phyloP scores from a whole-genome alignment of 1,284 basidiomycete genomes.

The Puccinia triticina region DNA sequence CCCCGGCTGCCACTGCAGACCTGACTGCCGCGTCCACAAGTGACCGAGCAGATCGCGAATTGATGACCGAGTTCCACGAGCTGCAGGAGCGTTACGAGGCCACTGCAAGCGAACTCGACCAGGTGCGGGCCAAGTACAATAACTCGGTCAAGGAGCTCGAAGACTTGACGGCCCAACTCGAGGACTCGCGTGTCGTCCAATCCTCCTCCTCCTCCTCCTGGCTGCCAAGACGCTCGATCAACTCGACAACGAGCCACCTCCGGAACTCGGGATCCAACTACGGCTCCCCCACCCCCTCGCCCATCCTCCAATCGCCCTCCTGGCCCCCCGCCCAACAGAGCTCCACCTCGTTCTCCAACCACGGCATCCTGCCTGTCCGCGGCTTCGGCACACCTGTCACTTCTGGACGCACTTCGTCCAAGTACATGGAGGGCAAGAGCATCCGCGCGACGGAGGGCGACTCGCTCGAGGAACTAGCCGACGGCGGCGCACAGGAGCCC shows the following conservation, averaged over 20 bases:
- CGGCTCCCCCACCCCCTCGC: neutral
- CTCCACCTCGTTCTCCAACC: constrained; percentile 80
- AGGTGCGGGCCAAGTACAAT: constrained; percentile 21
- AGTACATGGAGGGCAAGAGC: neutral
- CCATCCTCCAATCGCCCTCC: constrained; percentile 46
- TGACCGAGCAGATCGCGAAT: constrained; percentile 16
- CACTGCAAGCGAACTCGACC: constrained; percentile 13
- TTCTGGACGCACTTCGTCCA: constrained; percentile 69
- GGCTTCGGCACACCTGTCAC: neutral
- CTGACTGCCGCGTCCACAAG: constrained; percentile 19
- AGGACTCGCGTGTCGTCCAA: neutral
- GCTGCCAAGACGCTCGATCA: neutral
- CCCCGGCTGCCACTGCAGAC: constrained; percentile 5
- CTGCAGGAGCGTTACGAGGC: constrained; percentile 17
- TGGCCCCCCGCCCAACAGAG: constrained; percentile 74
- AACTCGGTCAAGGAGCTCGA: constrained; percentile 4
- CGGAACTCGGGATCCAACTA: neutral
- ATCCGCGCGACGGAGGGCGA: neutral
- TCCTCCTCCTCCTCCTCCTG: neutral
- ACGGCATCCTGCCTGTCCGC: constrained; percentile 64
- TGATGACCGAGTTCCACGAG: neutral
- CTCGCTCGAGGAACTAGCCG: constrained; percentile 52
- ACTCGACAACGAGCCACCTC: neutral
- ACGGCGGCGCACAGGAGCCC: neutral
- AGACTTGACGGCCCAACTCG: neutral